Conservation (phyloP, 495 filamentous ascomycete species). For the Daldinia bambusicola region DNA sequence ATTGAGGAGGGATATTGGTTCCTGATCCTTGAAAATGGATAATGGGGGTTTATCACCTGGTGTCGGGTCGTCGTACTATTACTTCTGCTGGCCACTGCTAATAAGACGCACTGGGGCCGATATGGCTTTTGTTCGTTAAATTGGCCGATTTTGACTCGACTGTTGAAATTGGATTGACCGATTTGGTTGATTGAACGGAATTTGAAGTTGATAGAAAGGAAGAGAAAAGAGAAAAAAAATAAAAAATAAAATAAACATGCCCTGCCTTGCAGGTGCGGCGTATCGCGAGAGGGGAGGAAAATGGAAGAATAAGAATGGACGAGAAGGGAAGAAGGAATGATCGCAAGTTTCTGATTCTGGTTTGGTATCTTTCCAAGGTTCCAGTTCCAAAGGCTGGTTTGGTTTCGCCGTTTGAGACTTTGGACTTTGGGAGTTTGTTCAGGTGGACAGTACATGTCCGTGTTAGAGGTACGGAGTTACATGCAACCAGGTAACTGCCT, state of each 20-base stretch:
- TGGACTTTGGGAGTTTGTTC: no score
- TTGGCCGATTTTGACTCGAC: constrained; percentile 16
- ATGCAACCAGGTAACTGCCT: no score
- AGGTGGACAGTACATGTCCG: no score
- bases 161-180: constrained; percentile 16
- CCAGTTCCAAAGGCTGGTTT: no score
- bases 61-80: constrained; percentile 37
- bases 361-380: constrained; percentile 6
- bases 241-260: constrained; percentile 9
- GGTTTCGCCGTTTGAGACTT: no score
- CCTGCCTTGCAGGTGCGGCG: constrained; percentile 42
- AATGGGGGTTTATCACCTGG: neutral
- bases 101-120: constrained; percentile 1
- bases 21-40: constrained; percentile 18
- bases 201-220: constrained; percentile 18
- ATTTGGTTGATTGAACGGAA: constrained; percentile 8
- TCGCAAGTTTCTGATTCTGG: constrained; percentile 19
- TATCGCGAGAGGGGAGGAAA: constrained; percentile 28
- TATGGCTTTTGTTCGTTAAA: constrained; percentile 14
- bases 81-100: neutral
- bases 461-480: no score
- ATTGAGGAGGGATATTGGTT: constrained; percentile 41
- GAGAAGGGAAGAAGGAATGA: constrained; percentile 29
- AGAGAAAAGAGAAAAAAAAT: neutral
- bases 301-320: constrained; percentile 30